A percentile compares a stretch with the other conserved stretches of the same genome.
phyloP scores from a whole-genome alignment of 345 rosid genomes.

The Orychophragmus violaceus region DNA sequence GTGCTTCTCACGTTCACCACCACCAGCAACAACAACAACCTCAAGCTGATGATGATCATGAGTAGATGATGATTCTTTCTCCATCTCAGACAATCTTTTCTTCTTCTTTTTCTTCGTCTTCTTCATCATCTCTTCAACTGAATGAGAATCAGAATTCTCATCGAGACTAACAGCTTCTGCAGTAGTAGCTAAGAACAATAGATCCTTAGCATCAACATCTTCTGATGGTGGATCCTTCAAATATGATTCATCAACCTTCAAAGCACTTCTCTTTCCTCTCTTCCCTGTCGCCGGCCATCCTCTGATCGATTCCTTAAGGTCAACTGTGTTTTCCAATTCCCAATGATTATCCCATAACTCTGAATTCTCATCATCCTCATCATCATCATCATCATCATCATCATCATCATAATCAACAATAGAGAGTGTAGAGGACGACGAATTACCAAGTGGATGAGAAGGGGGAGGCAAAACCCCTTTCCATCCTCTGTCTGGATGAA shows the following conservation, averaged over 20 bases:
- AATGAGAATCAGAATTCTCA: background rate
- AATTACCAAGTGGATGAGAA: slow-evolving; percentile 7
- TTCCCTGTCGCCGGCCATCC: slow-evolving; percentile 33
- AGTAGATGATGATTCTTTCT: slow-evolving; percentile 16
- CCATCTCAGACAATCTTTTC: slow-evolving; percentile 36
- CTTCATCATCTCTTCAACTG: background rate
- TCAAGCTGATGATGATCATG: background rate
- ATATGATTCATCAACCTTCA: background rate
- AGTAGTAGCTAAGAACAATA: slow-evolving; percentile 30
- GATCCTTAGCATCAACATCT: slow-evolving; percentile 22
- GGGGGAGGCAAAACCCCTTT: slow-evolving; percentile 43
- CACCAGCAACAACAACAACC: background rate
- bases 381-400: slow-evolving; percentile 1
- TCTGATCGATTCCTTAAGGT: slow-evolving; percentile 25
- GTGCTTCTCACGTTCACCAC: slow-evolving; percentile 14
- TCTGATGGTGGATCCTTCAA: slow-evolving; percentile 5
- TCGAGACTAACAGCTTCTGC: slow-evolving; percentile 11
- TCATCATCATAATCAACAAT: slow-evolving; percentile 14
- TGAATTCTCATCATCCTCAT: slow-evolving; percentile 14
- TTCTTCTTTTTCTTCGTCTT: slow-evolving; percentile 29
- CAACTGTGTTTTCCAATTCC: slow-evolving; percentile 11
- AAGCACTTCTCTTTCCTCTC: slow-evolving; percentile 29
- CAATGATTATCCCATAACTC: slow-evolving; percentile 5
- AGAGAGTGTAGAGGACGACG: slow-evolving; percentile 30
- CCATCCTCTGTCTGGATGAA: slow-evolving; percentile 53